phyloP scores from a whole-genome alignment of 805 yeast species.

The Vanderwaltozyma yarrowii region DNA sequence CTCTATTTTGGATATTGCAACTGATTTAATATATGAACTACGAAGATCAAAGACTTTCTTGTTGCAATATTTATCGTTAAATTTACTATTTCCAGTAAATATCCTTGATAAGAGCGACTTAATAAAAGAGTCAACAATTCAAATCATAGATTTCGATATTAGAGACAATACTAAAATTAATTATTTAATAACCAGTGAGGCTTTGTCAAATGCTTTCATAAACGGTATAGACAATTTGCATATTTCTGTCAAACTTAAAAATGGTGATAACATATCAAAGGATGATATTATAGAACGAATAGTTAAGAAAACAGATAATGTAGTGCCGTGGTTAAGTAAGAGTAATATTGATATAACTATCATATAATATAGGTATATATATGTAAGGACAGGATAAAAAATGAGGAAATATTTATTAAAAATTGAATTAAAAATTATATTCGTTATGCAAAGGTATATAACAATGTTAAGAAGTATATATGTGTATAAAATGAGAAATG shows the following conservation, averaged over 20 bases:
- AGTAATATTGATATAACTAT: slow-evolving; percentile 5
- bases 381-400: too few species aligned
- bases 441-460: too few species aligned
- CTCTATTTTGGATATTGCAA: background rate
- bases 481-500: background rate
- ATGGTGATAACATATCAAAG: slow-evolving; percentile 3
- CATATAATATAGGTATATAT: background rate
- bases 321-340: slow-evolving; percentile 14
- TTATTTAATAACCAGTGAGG: slow-evolving; percentile 8
- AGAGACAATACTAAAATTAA: slow-evolving; percentile 6
- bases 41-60: slow-evolving; percentile 6
- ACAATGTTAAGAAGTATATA: too few species aligned
- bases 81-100: slow-evolving; percentile 10
- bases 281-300: slow-evolving; percentile 5
- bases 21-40: slow-evolving; percentile 1
- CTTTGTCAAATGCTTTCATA: slow-evolving; percentile 6
- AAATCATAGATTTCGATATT: slow-evolving; percentile 11
- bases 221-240: slow-evolving; percentile 1
- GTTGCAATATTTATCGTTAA: slow-evolving; percentile 8
- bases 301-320: slow-evolving; percentile 6
- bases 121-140: background rate
- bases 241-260: slow-evolving; percentile 5
- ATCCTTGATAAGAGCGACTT: slow-evolving; percentile 1
- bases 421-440: too few species aligned
- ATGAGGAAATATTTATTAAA: too few species aligned